Conservation (phyloP, 1,139 yeast genomes). For the Pichia sp. region DNA sequence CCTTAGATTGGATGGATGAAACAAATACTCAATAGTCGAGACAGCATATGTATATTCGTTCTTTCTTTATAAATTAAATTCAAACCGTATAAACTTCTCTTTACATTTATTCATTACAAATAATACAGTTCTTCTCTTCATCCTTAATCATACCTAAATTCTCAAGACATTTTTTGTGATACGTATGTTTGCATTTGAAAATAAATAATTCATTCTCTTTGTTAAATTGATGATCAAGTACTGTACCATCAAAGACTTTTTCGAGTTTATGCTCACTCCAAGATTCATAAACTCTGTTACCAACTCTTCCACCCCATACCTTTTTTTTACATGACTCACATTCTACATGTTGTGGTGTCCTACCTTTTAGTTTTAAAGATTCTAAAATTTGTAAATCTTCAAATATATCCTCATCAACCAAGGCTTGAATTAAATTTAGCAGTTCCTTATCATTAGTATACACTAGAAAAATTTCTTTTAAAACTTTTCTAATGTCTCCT, state of each 20-base stretch:
- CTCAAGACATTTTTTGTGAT: slow-evolving; percentile 55
- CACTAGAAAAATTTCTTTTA: slow-evolving; percentile 58
- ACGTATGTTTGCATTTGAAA: slow-evolving; percentile 59
- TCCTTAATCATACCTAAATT: slow-evolving; percentile 35
- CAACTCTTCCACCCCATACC: slow-evolving; percentile 56
- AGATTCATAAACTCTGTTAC: slow-evolving; percentile 34
- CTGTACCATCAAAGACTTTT: slow-evolving; percentile 10
- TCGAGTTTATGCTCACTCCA: slow-evolving; percentile 39
- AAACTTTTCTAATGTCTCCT: slow-evolving; percentile 53
- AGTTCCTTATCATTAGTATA: slow-evolving; percentile 59
- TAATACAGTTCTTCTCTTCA: slow-evolving; percentile 22
- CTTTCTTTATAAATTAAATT: not conserved
- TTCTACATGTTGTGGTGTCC: slow-evolving; percentile 47
- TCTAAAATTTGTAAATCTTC: slow-evolving; percentile 38
- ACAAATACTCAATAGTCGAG: slow-evolving; percentile 20
- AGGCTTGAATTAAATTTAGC: slow-evolving; percentile 43
- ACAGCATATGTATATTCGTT: not conserved
- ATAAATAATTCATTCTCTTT: slow-evolving; percentile 33
- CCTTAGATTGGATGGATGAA: slow-evolving; percentile 88
- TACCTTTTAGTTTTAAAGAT: slow-evolving; percentile 44
- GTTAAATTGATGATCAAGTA: slow-evolving; percentile 5
- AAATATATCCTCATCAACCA: slow-evolving; percentile 51
- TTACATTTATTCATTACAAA: slow-evolving; percentile 21
- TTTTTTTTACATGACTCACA: slow-evolving; percentile 69
- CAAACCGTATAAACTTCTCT: not conserved